Evolutionary conservation across 1,284 basidiomycete species (phyloP).

Genomic region (Malassezia slooffiae): DNA sequence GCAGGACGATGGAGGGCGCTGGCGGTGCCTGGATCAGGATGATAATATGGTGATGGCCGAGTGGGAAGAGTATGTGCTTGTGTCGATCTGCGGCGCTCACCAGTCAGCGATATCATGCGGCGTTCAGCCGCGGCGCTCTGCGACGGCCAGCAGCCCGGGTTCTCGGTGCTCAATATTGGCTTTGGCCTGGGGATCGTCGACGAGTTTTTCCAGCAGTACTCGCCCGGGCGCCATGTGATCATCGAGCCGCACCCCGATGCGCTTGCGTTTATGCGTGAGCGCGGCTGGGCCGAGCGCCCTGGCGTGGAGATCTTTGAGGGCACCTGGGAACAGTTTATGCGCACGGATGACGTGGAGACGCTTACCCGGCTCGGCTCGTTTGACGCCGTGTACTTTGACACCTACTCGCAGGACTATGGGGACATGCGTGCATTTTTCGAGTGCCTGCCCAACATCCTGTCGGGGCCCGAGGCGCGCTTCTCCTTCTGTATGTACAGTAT

Average conservation of each 20-base stretch:
- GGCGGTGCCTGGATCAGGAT: slow-evolving; percentile 61
- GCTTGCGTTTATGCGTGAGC: slow-evolving; percentile 60
- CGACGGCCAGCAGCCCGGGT: slow-evolving; percentile 46
- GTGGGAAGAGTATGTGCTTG: slow-evolving; percentile 48
- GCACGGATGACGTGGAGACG: slow-evolving; percentile 59
- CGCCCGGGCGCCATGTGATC: slow-evolving; percentile 69
- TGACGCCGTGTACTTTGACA: slow-evolving; percentile 87
- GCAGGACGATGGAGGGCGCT: slow-evolving; percentile 57
- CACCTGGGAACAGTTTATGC: slow-evolving; percentile 57
- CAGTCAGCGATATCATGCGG: slow-evolving; percentile 35
- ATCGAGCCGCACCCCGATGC: slow-evolving; percentile 93
- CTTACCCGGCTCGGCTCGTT: slow-evolving; percentile 60
- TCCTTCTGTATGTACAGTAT: slow-evolving; percentile 66
- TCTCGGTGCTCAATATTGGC: slow-evolving; percentile 77
- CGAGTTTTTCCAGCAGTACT: slow-evolving; percentile 61
- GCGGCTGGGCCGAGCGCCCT: slow-evolving; percentile 28
- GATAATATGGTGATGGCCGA: slow-evolving; percentile 62
- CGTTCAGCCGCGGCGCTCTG: slow-evolving; percentile 29
- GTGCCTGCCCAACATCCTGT: slow-evolving; percentile 66
- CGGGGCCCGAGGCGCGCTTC: slow-evolving; percentile 58
- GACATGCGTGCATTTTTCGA: slow-evolving; percentile 76
- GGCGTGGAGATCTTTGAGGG: slow-evolving; percentile 38
- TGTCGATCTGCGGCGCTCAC: not conserved
- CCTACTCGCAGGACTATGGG: slow-evolving; percentile 75
- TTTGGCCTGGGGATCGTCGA: slow-evolving; percentile 94